Conservation (phyloP, 1,284 basidiomycete genomes). For the Takashimella tepidaria region DNA sequence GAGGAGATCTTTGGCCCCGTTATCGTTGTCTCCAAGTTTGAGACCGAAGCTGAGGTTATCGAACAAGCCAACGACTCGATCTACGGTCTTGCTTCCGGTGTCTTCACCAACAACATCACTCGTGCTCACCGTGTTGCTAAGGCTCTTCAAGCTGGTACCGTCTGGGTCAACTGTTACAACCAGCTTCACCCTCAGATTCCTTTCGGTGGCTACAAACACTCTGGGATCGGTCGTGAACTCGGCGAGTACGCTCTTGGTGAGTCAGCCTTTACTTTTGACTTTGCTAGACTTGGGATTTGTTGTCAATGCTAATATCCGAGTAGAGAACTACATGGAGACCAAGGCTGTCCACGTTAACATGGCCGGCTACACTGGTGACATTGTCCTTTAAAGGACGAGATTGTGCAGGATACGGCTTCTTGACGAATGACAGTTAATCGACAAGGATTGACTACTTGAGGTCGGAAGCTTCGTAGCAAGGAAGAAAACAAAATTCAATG, state of each 20-base stretch:
- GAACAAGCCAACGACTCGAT: constrained; percentile 73
- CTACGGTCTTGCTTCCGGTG: constrained; percentile 81
- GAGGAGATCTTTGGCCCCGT: constrained; percentile 89
- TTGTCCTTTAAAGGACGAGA: constrained; percentile 4
- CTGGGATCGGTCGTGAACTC: constrained; percentile 16
- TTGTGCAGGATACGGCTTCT: too few species aligned
- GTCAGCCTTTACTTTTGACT: too few species aligned
- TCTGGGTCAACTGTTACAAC: constrained; percentile 69
- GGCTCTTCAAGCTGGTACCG: constrained; percentile 65
- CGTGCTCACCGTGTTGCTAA: constrained; percentile 70
- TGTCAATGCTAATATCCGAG: too few species aligned
- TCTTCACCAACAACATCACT: constrained; percentile 76
- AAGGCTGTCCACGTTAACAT: constrained; percentile 77
- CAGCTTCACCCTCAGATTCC: constrained; percentile 61
- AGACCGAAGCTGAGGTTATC: constrained; percentile 71
- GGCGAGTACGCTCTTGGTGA: constrained; percentile 68
- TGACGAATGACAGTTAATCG: too few species aligned
- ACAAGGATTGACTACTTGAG: too few species aligned
- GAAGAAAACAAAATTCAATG: too few species aligned
- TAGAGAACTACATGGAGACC: constrained; percentile 68
- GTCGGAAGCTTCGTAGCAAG: too few species aligned
- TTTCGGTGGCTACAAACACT: constrained; percentile 79
- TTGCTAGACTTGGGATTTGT: too few species aligned
- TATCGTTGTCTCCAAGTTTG: constrained; percentile 56
- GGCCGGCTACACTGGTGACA: constrained; percentile 16